Evolutionary conservation across 768 basidiomycete genomes (phyloP), one percentile per base, ranked within the genome.

Genomic region (Hygrophorus pudorinus): DNA sequence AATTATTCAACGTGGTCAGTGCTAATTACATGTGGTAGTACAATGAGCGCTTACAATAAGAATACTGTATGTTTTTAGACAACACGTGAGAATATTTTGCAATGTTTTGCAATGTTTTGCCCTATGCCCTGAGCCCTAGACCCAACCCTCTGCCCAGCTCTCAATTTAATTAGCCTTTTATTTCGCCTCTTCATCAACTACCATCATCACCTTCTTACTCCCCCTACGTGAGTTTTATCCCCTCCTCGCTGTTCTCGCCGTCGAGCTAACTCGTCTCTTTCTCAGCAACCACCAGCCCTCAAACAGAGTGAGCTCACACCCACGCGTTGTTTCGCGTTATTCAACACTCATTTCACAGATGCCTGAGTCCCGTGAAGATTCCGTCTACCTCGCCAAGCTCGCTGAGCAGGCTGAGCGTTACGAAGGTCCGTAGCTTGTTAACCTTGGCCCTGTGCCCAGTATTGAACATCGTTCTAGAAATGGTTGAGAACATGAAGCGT

Each of bases 331-430:
- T 47, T 61, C 61, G 53, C 54, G 32, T 56, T 52, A 46, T 46
- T 60, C 51, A 47, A 28, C n/a, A 13, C 11, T 42, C 35, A 43
- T 14, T 48, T 30, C 41, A 11, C 39, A 86, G 84, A 87, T 87
- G 86, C 65, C 81, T 62, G 82, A 84, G 61, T 71, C 78, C 63
- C 89, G 91, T 62, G 91, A 93, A 80, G 89, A 93, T 68, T 90
- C 85, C 58, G 93, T 98, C 70, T 98, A 97, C 79, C 92, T 96
- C 70, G 93, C 94, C 73, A 98, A 98, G 88, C 91, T 97, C 75
- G 90, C 91, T 65, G 92, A 97, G 76, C 92, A 97, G 75, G 94
- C 94, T 58, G 93, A 98, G 78, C 93, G 94, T 41, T 98, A 97
- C 65, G 93, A 97, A 75, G 93, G 93, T 85, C 35, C 40, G 71